Evolutionary conservation across 768 basidiomycete genomes (phyloP), one percentile per base, ranked within the genome.

Genomic region (Trametopsis cervina): DNA sequence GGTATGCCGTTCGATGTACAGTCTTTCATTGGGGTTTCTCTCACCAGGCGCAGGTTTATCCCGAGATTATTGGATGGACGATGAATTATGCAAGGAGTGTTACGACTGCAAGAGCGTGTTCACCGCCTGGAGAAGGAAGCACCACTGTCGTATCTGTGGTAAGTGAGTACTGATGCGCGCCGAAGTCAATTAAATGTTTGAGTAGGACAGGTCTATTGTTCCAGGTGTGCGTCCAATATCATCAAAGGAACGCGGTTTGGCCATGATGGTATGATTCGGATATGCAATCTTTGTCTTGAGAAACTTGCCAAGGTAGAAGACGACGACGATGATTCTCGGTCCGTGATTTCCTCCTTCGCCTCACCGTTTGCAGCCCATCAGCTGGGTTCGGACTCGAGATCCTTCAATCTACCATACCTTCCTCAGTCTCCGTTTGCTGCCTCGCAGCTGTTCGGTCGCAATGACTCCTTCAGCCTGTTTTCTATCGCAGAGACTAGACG

Each of bases 31-130:
- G 7, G 23, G 27, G n/a, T 43, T 60, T 26, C 42, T 47, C 29
- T 47, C 40, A 47, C 12, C 4, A 13, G 27, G 24, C 42, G 4
- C 44, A 90, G 89, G 89, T n/a, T 61, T 95, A 17, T 90, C 89
- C 20, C 81, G 84, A 54, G 90, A 96, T 60, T 97, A 97, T 61
- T 99, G 96, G 96, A 97, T 98, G 93, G 89, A 92, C 52, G 94
- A 97, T 60, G 91, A 91, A 59, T 86, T 88, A 47, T 90, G 89
- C 58, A 96, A 87, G 61, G 92, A 96, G 59, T 95, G 93, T 60
- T 95, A 91, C 62, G 93, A 94, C 64, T 96, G 93, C 70, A 90
- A 91, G 65, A 89, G 88, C 54, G 74, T 88, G 42, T 99, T 99
- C 67, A 90, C 91, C 0, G 79, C 93, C 2, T 97, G 91, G 90